Evolutionary conservation across 768 basidiomycete genomes (phyloP).

Genomic region (Hygrocybe punicea): DNA sequence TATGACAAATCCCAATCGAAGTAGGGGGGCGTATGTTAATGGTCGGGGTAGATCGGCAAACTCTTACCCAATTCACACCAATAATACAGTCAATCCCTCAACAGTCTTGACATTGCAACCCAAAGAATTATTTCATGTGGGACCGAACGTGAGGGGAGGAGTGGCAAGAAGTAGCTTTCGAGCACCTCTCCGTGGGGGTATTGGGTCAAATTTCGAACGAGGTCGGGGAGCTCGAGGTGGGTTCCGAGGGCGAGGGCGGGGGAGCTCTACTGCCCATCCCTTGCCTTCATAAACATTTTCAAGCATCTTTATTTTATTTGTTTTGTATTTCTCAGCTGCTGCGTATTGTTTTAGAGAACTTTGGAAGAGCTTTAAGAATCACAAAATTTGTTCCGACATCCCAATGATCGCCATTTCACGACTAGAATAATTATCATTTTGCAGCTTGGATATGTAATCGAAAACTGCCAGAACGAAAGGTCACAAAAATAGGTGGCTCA

Average conservation of each 20-base stretch:
- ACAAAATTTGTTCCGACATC: too few relatives aligned
- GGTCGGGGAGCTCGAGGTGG: constrained; percentile 36
- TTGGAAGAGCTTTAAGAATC: too few relatives aligned
- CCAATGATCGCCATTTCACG: too few relatives aligned
- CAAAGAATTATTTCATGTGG: background rate
- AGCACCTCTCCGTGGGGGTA: background rate
- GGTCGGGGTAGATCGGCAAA: constrained; percentile 30
- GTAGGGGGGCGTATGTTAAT: constrained; percentile 31
- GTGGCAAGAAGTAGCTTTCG: background rate
- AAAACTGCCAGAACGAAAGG: too few relatives aligned
- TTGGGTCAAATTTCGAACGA: constrained; percentile 25
- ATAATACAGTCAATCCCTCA: background rate
- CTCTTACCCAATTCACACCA: background rate
- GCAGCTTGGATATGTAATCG: too few relatives aligned
- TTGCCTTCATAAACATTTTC: background rate
- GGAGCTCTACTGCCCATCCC: constrained; percentile 19
- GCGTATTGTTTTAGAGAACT: too few relatives aligned
- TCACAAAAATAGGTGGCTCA: too few relatives aligned
- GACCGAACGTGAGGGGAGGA: background rate
- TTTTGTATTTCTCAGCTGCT: too few relatives aligned
- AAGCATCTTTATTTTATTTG: background rate
- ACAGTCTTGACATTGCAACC: background rate
- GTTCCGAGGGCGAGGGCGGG: constrained; percentile 41
- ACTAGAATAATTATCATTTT: too few relatives aligned
- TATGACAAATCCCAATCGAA: constrained; percentile 72